These are phyloP conservation scores for Cicer chorassanicum DNA, from an alignment of 306 rosid species.

Conservation along the genomic window DNA sequence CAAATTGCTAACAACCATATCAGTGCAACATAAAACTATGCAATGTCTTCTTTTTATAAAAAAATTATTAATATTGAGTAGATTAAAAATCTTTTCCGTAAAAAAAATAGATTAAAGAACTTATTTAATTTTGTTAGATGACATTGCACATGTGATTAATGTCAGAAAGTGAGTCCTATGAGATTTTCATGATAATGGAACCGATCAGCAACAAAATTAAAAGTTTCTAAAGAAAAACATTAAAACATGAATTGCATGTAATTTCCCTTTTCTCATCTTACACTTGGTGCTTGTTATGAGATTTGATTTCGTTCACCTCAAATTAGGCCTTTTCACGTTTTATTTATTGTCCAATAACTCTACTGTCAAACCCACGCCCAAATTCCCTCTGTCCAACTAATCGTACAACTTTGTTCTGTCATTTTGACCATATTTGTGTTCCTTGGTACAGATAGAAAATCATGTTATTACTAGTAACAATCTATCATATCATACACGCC, in stretches of 20 bases:
- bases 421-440: background rate
- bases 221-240: background rate
- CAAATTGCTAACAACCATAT: no score
- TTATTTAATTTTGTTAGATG: no score
- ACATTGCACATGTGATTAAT: no score
- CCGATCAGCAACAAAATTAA: background rate
- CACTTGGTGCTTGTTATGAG: background rate
- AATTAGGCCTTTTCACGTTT: slow-evolving; percentile 6
- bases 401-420: slow-evolving; percentile 7
- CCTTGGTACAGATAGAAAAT: background rate
- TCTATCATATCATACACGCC: no score
- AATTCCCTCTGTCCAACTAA: background rate
- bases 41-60: no score
- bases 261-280: slow-evolving; percentile 5
- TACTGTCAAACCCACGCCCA: background rate
- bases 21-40: no score
- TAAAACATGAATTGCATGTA: slow-evolving; percentile 15
- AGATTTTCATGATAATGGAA: background rate
- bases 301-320: slow-evolving; percentile 12
- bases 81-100: no score
- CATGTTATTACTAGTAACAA: background rate
- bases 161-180: no score
- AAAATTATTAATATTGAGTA: no score
- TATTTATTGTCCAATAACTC: background rate
- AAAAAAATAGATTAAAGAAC: no score